Percentiles rank a stretch among this genome's conserved stretches.
Evolutionary conservation across 495 filamentous ascomycete species (phyloP).

Genomic region (Penicillium longicatenatum): DNA sequence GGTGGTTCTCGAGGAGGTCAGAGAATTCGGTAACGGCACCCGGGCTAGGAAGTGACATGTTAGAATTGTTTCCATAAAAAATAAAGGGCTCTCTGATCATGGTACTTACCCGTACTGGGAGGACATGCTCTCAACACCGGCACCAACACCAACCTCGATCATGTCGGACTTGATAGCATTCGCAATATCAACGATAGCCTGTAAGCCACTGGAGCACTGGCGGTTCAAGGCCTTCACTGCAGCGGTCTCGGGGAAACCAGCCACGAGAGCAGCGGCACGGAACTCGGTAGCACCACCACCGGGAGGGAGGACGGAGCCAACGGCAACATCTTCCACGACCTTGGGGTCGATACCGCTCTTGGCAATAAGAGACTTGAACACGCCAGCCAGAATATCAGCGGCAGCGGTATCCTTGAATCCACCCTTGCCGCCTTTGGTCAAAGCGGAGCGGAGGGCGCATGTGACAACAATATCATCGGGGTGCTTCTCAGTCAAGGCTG

Average conservation of each 20-base stretch:
- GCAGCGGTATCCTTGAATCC: conserved; percentile 91
- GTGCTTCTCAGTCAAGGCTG: conserved; percentile 60
- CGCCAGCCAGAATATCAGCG: conserved; percentile 81
- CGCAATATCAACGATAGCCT: conserved; percentile 89
- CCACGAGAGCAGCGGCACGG: conserved; percentile 87
- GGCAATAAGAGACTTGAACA: conserved; percentile 76
- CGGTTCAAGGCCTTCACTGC: conserved; percentile 86
- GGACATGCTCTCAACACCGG: conserved; percentile 98
- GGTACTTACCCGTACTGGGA: conserved; percentile 76
- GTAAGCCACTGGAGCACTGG: conserved; percentile 87
- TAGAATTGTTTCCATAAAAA: not conserved
- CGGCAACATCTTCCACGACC: conserved; percentile 87
- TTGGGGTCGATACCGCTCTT: conserved; percentile 83
- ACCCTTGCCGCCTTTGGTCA: conserved; percentile 92
- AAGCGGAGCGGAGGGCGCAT: conserved; percentile 84
- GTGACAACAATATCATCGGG: conserved; percentile 88
- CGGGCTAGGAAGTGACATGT: conserved; percentile 52
- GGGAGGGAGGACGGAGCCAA: conserved; percentile 87
- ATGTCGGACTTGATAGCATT: conserved; percentile 85
- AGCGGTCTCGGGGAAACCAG: conserved; percentile 83
- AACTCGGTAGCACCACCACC: conserved; percentile 97
- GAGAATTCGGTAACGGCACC: conserved; percentile 92
- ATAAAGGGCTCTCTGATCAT: not conserved
- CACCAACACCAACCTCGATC: conserved; percentile 94
- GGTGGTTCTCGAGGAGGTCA: conserved; percentile 81